phyloP scores from a whole-genome alignment of 805 yeast genomes.

The Nakazawaea ernobii region DNA sequence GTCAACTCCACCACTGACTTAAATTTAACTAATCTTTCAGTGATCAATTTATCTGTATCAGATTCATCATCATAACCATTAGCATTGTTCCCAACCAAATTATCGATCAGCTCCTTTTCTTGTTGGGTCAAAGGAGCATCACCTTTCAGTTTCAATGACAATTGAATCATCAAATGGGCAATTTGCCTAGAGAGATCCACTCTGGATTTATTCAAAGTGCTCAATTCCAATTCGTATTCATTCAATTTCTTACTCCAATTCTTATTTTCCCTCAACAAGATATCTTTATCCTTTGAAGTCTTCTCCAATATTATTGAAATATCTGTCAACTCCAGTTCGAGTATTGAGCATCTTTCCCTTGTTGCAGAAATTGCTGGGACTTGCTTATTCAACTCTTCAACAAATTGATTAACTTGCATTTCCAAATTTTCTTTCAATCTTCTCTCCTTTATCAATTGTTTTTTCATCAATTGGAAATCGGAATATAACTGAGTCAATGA shows the following conservation, averaged over 20 bases:
- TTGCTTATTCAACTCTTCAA: slow-evolving; percentile 70
- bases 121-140: slow-evolving; percentile 55
- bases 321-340: slow-evolving; percentile 53
- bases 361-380: slow-evolving; percentile 72
- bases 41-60: slow-evolving; percentile 68
- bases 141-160: slow-evolving; percentile 50
- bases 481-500: slow-evolving; percentile 62
- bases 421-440: slow-evolving; percentile 68
- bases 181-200: slow-evolving; percentile 79
- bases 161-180: slow-evolving; percentile 64
- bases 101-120: slow-evolving; percentile 61
- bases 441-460: slow-evolving; percentile 62
- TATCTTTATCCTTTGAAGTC: slow-evolving; percentile 44
- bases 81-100: slow-evolving; percentile 31
- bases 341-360: slow-evolving; percentile 47
- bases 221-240: slow-evolving; percentile 43
- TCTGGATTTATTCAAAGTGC: slow-evolving; percentile 48
- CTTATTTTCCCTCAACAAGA: slow-evolving; percentile 25
- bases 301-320: slow-evolving; percentile 51
- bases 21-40: slow-evolving; percentile 71
- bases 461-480: slow-evolving; percentile 59
- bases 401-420: slow-evolving; percentile 61
- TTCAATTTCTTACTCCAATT: slow-evolving; percentile 23
- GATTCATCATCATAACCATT: slow-evolving; percentile 33
- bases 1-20: slow-evolving; percentile 63